phyloP scores from a whole-genome alignment of 2,329 filamentous ascomycete genomes.

The Pestalotiopsis sp. region DNA sequence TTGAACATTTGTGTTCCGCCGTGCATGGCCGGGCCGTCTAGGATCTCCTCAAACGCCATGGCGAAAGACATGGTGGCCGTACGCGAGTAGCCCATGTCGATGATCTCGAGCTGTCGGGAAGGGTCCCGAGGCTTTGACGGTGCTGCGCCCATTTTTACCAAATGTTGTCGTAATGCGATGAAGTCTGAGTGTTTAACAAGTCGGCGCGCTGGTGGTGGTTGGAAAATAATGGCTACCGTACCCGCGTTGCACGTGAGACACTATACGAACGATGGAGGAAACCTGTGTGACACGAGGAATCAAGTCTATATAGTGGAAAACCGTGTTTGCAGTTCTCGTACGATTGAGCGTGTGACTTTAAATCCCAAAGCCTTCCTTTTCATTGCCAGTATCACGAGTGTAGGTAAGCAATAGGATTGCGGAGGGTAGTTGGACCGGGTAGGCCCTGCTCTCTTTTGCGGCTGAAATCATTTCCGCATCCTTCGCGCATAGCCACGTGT shows the following conservation, averaged over 20 bases:
- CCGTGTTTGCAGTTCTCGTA: too few species aligned
- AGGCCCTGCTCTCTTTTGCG: not conserved
- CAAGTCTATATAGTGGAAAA: too few species aligned
- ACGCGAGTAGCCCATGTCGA: slow-evolving; percentile 44
- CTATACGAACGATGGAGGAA: too few species aligned
- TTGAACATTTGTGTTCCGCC: slow-evolving; percentile 43
- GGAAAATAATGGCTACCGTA: not conserved
- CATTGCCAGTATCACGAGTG: not conserved
- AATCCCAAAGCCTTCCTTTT: too few species aligned
- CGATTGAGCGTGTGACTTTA: too few species aligned
- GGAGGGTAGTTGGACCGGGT: not conserved
- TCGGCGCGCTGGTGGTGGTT: not conserved
- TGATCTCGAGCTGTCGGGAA: slow-evolving; percentile 36
- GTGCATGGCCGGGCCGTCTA: slow-evolving; percentile 51
- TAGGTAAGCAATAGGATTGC: not conserved
- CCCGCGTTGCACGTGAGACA: too few species aligned
- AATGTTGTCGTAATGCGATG: not conserved
- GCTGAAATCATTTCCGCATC: not conserved
- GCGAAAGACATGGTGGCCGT: slow-evolving; percentile 54
- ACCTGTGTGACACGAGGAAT: too few species aligned
- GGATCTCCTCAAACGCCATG: slow-evolving; percentile 46
- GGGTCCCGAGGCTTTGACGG: slow-evolving; percentile 9
- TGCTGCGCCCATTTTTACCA: not conserved
- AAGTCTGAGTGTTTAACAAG: not conserved
- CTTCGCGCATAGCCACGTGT: not conserved